phyloP scores from a whole-genome alignment of 2,329 filamentous ascomycete species.

The Sarocladium brachiariae region DNA sequence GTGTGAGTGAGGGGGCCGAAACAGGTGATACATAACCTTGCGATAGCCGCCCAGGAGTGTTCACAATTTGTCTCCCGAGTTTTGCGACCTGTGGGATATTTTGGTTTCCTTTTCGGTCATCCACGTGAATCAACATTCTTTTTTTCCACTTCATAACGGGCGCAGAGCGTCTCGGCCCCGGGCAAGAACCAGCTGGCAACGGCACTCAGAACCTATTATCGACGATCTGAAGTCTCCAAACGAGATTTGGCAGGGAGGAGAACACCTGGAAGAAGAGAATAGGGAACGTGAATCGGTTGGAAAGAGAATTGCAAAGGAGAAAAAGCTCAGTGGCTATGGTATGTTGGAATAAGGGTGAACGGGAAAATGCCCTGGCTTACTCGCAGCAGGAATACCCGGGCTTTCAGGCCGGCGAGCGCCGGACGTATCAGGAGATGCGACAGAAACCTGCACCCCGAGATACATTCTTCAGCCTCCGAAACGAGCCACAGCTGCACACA shows the following conservation, averaged over 20 bases:
- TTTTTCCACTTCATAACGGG: constrained; percentile 22
- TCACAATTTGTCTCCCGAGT: constrained; percentile 28
- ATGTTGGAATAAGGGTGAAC: constrained; percentile 11
- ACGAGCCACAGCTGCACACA: constrained; percentile 29
- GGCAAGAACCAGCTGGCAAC: constrained; percentile 30
- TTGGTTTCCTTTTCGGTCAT: constrained; percentile 22
- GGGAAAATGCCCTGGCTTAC: not conserved
- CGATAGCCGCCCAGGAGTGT: constrained; percentile 36
- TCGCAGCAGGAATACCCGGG: constrained; percentile 28
- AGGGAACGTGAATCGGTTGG: not conserved
- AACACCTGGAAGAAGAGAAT: not conserved
- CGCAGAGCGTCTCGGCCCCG: constrained; percentile 12
- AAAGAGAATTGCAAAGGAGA: not conserved
- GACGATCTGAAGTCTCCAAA: not conserved
- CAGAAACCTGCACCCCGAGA: constrained; percentile 45
- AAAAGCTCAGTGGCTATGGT: constrained; percentile 25
- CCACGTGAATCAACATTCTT: constrained; percentile 12
- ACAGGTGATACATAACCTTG: constrained; percentile 38
- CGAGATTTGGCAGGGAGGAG: not conserved
- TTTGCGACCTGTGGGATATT: constrained; percentile 30
- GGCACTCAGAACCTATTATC: constrained; percentile 17
- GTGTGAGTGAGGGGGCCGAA: not conserved
- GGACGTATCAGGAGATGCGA: constrained; percentile 43
- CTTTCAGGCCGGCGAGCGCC: constrained; percentile 28
- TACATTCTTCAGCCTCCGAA: constrained; percentile 54